phyloP scores from a whole-genome alignment of 2,329 filamentous ascomycete species.

The Rhynchosporium agropyri region DNA sequence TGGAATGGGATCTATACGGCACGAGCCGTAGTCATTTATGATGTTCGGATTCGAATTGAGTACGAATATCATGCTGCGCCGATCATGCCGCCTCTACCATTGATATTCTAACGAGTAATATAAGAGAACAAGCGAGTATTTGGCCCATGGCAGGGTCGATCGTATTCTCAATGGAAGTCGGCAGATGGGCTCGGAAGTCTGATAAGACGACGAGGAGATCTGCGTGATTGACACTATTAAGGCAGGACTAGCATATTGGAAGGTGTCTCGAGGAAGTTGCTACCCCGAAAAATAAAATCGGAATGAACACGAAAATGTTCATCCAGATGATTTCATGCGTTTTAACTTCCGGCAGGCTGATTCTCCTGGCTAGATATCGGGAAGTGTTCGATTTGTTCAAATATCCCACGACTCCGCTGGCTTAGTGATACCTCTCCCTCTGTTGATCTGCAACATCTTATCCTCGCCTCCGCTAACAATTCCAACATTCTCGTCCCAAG shows the following conservation, averaged over 20 bases:
- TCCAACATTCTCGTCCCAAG: slow-evolving; percentile 83
- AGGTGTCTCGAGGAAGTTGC: no score
- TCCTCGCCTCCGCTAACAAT: slow-evolving; percentile 94
- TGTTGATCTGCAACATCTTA: slow-evolving; percentile 89
- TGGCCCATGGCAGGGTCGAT: no score
- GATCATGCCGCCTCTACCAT: no score
- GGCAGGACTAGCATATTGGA: no score
- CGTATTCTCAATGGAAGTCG: no score
- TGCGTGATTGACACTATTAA: no score
- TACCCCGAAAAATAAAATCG: neutral
- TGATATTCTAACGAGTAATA: neutral
- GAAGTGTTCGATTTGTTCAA: neutral
- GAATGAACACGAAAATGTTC: neutral
- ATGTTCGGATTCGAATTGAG: no score
- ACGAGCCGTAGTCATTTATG: neutral
- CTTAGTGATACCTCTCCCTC: slow-evolving; percentile 40
- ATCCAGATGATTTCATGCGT: neutral
- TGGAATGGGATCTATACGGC: slow-evolving; percentile 2
- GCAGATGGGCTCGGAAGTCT: no score
- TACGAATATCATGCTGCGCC: no score
- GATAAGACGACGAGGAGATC: no score
- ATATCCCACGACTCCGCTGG: slow-evolving; percentile 8
- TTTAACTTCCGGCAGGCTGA: neutral
- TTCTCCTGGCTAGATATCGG: neutral
- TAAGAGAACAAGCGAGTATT: neutral